Percentiles rank a stretch among this genome's conserved stretches.
These are phyloP conservation scores for Ambrosia hybrid DNA, from an alignment of 140 eudicot species.

Conservation along the genomic window DNA sequence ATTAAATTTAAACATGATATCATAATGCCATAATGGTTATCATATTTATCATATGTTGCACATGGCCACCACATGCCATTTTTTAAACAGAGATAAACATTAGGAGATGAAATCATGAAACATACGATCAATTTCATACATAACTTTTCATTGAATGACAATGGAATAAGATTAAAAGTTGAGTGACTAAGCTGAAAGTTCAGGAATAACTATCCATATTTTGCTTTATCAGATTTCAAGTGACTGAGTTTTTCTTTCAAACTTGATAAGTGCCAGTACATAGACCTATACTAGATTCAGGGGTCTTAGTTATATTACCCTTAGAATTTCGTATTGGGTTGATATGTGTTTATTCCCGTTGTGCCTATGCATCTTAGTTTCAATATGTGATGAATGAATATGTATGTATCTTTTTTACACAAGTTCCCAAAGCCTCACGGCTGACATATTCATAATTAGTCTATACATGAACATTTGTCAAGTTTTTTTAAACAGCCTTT, in stretches of 20 bases:
- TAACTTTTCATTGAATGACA: background rate
- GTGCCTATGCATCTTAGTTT: background rate
- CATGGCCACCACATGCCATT: background rate
- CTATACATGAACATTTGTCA: slow-evolving; percentile 10
- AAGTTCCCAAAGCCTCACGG: background rate
- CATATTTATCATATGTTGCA: background rate
- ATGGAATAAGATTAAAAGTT: background rate
- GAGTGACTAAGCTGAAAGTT: background rate
- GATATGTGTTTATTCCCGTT: background rate
- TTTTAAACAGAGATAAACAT: no score
- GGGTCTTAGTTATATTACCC: background rate
- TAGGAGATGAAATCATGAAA: no score
- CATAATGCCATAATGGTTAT: background rate
- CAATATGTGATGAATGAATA: background rate
- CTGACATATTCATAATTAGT: slow-evolving; percentile 7
- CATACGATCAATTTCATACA: background rate
- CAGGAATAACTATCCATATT: background rate
- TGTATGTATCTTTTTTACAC: background rate
- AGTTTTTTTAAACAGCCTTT: background rate
- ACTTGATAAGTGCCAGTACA: background rate
- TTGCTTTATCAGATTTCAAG: slow-evolving; percentile 11
- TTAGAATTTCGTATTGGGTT: background rate
- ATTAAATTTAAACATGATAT: slow-evolving; percentile 5
- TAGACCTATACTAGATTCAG: slow-evolving; percentile 4
- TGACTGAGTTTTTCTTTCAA: background rate